These are phyloP conservation scores for Porodaedalea pini DNA, from an alignment of 1,284 basidiomycete genomes.

Conservation along the genomic window DNA sequence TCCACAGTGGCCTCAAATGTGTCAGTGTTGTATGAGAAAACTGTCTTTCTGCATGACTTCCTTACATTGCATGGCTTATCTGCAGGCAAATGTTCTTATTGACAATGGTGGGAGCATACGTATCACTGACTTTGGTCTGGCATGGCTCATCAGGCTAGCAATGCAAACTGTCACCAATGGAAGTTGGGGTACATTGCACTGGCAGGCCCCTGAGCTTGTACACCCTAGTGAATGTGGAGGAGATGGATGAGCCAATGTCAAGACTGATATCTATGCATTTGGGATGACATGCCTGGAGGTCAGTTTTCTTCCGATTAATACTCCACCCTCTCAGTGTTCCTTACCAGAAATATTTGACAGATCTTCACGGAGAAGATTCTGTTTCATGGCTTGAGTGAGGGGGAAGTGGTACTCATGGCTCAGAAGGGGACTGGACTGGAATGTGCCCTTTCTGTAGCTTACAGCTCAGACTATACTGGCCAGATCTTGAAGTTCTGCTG, in stretches of 20 bases:
- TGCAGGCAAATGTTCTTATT: neutral
- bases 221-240: neutral
- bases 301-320: neutral
- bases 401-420: neutral
- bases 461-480: neutral
- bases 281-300: neutral
- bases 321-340: neutral
- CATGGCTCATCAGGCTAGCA: neutral
- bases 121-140: neutral
- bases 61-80: too few relatives aligned
- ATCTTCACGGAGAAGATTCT: neutral
- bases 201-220: constrained; percentile 10
- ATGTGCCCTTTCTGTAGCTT: neutral
- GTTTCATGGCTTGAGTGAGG: neutral
- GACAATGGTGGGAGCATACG: neutral
- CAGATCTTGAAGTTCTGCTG: neutral
- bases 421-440: neutral
- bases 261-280: constrained; percentile 5
- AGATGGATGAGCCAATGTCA: neutral
- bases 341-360: neutral
- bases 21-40: too few relatives aligned
- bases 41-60: too few relatives aligned
- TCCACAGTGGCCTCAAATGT: too few relatives aligned
- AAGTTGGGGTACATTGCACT: neutral
- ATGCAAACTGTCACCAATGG: neutral